Conservation (phyloP, 2,329 filamentous ascomycete species). For the Epichloe bromicola region DNA sequence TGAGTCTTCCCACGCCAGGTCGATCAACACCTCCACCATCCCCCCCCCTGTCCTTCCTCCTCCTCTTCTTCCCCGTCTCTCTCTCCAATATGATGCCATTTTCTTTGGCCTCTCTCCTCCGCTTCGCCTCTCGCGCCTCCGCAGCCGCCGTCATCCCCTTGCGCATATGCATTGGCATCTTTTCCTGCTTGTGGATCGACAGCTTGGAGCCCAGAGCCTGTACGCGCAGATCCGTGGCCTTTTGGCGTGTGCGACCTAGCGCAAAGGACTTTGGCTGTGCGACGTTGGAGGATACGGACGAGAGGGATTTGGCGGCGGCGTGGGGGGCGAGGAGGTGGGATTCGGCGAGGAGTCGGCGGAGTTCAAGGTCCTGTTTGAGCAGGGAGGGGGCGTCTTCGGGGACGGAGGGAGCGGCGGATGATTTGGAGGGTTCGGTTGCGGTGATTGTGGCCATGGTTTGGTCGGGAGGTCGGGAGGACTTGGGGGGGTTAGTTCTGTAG, state of each 20-base stretch:
- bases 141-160: conserved; percentile 70
- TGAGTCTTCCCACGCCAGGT: conserved; percentile 69
- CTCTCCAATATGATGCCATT: conserved; percentile 81
- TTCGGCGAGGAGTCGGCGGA: conserved; percentile 82
- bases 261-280: conserved; percentile 30
- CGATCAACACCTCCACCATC: conserved; percentile 55
- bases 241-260: conserved; percentile 61
- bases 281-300: conserved; percentile 26
- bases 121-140: conserved; percentile 50
- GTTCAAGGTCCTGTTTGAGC: conserved; percentile 80
- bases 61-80: conserved; percentile 24
- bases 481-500: background rate
- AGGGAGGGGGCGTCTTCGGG: conserved; percentile 53
- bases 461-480: conserved; percentile 38
- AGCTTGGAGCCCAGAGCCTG: conserved; percentile 67
- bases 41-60: conserved; percentile 26
- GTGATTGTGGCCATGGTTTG: conserved; percentile 12
- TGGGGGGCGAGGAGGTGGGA: conserved; percentile 63
- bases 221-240: conserved; percentile 72
- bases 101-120: conserved; percentile 70
- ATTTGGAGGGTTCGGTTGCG: conserved; percentile 5
- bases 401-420: conserved; percentile 17
- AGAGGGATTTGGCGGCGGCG: conserved; percentile 30
- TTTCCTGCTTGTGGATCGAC: conserved; percentile 63
- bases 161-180: conserved; percentile 79